Conservation (phyloP, 108 stramenopile genomes). For the Schizochytrium sp. region DNA sequence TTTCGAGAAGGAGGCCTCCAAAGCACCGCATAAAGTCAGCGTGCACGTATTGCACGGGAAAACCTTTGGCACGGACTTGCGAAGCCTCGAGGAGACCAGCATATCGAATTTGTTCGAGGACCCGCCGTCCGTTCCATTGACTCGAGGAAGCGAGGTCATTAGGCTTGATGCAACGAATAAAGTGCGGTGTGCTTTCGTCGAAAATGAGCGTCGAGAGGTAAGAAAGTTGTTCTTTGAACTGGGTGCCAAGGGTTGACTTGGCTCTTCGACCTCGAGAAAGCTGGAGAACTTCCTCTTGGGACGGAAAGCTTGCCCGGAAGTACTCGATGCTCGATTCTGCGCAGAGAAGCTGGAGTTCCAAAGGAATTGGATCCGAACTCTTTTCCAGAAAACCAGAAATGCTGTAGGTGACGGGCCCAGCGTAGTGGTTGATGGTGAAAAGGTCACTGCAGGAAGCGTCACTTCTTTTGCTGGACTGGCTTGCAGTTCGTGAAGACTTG, state of each 20-base stretch:
- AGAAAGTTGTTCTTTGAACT: conserved; percentile 25
- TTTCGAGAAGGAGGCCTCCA: neutral
- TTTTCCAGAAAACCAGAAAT: conserved; percentile 51
- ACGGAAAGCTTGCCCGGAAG: neutral
- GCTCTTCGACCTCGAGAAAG: neutral
- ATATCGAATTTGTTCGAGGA: conserved; percentile 25
- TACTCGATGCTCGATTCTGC: neutral
- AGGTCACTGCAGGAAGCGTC: neutral
- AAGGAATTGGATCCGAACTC: conserved; percentile 48
- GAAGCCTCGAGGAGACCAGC: conserved; percentile 30
- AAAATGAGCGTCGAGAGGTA: neutral
- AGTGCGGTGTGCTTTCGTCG: conserved; percentile 1
- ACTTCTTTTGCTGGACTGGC: too few species aligned
- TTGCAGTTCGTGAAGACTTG: too few species aligned
- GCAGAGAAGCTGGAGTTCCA: conserved; percentile 30
- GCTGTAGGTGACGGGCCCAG: conserved; percentile 48
- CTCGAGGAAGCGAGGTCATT: neutral
- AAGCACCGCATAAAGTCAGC: neutral
- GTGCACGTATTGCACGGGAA: neutral
- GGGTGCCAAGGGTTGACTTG: conserved; percentile 21
- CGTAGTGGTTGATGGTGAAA: conserved; percentile 56
- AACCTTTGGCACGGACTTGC: conserved; percentile 23
- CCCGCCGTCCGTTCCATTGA: neutral
- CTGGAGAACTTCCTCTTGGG: neutral
- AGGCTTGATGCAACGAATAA: conserved; percentile 31